Evolutionary conservation across 2,329 filamentous ascomycete genomes (phyloP).

Genomic region (Fusarium incarnatum): DNA sequence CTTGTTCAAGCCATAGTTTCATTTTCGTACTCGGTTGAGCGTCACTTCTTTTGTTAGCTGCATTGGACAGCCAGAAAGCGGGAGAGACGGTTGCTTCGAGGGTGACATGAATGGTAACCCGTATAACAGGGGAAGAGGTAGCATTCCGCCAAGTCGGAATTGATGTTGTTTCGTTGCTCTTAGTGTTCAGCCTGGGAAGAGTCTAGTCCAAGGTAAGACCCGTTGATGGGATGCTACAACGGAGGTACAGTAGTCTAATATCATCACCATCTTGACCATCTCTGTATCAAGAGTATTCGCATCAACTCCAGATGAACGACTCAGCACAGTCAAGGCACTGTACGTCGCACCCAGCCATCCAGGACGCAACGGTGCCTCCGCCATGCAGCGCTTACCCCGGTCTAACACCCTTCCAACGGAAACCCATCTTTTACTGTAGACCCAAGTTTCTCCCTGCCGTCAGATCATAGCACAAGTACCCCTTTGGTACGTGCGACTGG

Average conservation of each 20-base stretch:
- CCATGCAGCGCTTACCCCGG: slow-evolving; percentile 45
- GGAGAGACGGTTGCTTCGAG: slow-evolving; percentile 1
- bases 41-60: slow-evolving; percentile 1
- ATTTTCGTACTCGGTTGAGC: not conserved
- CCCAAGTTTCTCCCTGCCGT: not conserved
- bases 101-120: slow-evolving; percentile 5
- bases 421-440: not conserved
- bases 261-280: not conserved
- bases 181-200: not conserved
- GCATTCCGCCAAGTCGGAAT: slow-evolving; percentile 5
- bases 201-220: not conserved
- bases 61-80: not conserved
- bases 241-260: not conserved
- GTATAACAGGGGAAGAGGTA: not conserved
- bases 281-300: not conserved
- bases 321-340: slow-evolving; percentile 30
- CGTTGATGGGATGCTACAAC: not conserved
- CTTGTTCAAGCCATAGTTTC: slow-evolving; percentile 18
- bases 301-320: slow-evolving; percentile 5
- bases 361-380: slow-evolving; percentile 31
- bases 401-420: slow-evolving; percentile 18
- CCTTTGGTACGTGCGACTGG: slow-evolving; percentile 8
- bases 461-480: slow-evolving; percentile 2
- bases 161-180: not conserved
- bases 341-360: slow-evolving; percentile 29